phyloP scores from a whole-genome alignment of 495 filamentous ascomycete species.

The Acidiella bohemica region DNA sequence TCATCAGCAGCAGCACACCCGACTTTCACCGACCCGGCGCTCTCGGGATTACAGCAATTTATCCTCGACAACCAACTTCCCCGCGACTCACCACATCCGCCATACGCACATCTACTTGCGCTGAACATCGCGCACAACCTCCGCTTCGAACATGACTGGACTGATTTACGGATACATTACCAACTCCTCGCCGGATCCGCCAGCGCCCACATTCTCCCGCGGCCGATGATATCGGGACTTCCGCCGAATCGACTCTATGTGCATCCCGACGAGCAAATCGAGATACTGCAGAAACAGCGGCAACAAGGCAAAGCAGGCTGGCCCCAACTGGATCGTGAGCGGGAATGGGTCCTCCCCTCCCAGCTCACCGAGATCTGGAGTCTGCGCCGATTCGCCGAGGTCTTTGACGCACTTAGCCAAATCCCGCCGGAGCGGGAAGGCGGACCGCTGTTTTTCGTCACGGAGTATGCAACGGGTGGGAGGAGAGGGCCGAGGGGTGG shows the following conservation, averaged over 20 bases:
- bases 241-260: slow-evolving; percentile 76
- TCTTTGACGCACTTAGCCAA: slow-evolving; percentile 62
- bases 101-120: slow-evolving; percentile 39
- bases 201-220: slow-evolving; percentile 20
- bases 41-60: slow-evolving; percentile 4
- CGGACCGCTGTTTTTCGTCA: slow-evolving; percentile 18
- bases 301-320: slow-evolving; percentile 30
- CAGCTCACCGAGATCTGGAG: slow-evolving; percentile 75
- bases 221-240: slow-evolving; percentile 70
- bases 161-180: slow-evolving; percentile 48
- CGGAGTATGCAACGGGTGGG: slow-evolving; percentile 17
- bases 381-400: slow-evolving; percentile 53
- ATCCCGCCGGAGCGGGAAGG: slow-evolving; percentile 30
- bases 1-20: too few relatives aligned
- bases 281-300: slow-evolving; percentile 43
- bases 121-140: slow-evolving; percentile 66
- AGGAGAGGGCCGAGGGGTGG: slow-evolving; percentile 24
- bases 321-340: slow-evolving; percentile 37
- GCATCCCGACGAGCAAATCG: slow-evolving; percentile 85
- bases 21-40: too few relatives aligned
- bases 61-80: slow-evolving; percentile 5
- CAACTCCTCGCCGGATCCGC: slow-evolving; percentile 22
- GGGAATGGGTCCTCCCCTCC: slow-evolving; percentile 80
- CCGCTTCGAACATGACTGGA: slow-evolving; percentile 80
- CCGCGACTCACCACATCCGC: slow-evolving; percentile 14